These are phyloP conservation scores for Fusarium devonianum DNA, from an alignment of 2,329 filamentous ascomycete species.

Conservation along the genomic window DNA sequence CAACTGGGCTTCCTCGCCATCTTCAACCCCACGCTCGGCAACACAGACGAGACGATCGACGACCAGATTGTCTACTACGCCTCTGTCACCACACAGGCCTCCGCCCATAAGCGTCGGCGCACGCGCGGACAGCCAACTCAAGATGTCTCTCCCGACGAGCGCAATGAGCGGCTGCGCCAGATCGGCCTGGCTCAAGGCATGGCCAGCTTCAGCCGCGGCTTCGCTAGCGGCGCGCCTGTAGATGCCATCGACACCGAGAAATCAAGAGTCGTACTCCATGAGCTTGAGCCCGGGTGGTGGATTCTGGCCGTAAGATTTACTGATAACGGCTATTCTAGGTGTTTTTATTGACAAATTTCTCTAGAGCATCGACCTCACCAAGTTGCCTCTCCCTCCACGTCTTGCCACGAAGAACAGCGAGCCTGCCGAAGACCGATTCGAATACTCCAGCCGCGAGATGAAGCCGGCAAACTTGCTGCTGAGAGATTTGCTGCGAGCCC, in stretches of 20 bases:
- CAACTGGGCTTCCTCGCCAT: conserved; percentile 91
- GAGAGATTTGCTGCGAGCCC: conserved; percentile 81
- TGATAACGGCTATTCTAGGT: neutral
- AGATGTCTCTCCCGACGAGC: conserved; percentile 65
- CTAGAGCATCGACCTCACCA: conserved; percentile 75
- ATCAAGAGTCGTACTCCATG: conserved; percentile 81
- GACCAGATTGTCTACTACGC: conserved; percentile 95
- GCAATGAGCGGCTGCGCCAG: conserved; percentile 87
- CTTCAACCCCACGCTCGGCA: conserved; percentile 86
- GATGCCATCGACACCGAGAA: conserved; percentile 93
- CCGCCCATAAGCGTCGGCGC: conserved; percentile 52
- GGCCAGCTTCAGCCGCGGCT: conserved; percentile 89
- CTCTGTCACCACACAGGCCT: conserved; percentile 59
- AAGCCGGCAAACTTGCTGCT: conserved; percentile 81
- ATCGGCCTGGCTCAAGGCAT: conserved; percentile 97
- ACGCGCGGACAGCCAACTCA: conserved; percentile 53
- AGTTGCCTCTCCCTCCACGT: conserved; percentile 67
- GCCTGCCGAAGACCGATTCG: conserved; percentile 58
- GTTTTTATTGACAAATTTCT: conserved; percentile 10
- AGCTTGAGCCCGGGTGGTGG: conserved; percentile 95
- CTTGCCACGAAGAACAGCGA: conserved; percentile 52
- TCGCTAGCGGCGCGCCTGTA: conserved; percentile 77
- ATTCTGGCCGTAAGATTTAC: conserved; percentile 75
- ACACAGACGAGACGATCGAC: conserved; percentile 64
- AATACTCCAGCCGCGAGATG: conserved; percentile 91